Percentiles rank a stretch among this genome's conserved stretches.
These are phyloP conservation scores for Durusdinium trenchii DNA, from an alignment of 73 alveolate species.

Conservation along the genomic window DNA sequence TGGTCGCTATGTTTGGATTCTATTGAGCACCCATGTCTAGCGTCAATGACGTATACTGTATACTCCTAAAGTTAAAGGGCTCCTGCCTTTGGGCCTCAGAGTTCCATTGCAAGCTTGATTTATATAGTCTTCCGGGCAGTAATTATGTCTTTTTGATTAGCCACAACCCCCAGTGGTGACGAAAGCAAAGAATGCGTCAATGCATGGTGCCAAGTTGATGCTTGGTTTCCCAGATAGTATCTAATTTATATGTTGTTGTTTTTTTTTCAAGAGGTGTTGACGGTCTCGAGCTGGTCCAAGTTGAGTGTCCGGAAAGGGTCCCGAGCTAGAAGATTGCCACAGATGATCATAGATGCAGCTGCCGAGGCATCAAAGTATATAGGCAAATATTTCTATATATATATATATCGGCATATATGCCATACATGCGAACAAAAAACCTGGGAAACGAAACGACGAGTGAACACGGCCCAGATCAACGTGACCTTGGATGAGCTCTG, in stretches of 20 bases:
- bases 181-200: too few species aligned
- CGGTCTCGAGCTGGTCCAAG: background rate
- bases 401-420: too few species aligned
- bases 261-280: background rate
- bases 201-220: too few species aligned
- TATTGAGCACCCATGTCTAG: too few species aligned
- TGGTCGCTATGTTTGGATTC: too few species aligned
- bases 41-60: background rate
- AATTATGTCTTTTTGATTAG: too few species aligned
- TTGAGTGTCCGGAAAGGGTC: background rate
- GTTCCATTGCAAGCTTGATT: background rate
- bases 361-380: background rate
- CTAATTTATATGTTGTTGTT: background rate
- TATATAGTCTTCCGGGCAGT: background rate
- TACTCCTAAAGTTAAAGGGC: background rate
- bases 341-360: background rate
- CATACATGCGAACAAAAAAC: too few species aligned
- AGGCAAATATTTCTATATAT: too few species aligned
- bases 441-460: too few species aligned
- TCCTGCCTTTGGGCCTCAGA: background rate
- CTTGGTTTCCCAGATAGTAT: too few species aligned
- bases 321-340: background rate
- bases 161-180: too few species aligned
- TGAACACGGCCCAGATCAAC: background rate
- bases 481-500: slow-evolving; percentile 24